Percentiles rank a stretch among this genome's conserved stretches.
Conservation (phyloP, 2,329 filamentous ascomycete genomes). For the Fusarium haematococcum region DNA sequence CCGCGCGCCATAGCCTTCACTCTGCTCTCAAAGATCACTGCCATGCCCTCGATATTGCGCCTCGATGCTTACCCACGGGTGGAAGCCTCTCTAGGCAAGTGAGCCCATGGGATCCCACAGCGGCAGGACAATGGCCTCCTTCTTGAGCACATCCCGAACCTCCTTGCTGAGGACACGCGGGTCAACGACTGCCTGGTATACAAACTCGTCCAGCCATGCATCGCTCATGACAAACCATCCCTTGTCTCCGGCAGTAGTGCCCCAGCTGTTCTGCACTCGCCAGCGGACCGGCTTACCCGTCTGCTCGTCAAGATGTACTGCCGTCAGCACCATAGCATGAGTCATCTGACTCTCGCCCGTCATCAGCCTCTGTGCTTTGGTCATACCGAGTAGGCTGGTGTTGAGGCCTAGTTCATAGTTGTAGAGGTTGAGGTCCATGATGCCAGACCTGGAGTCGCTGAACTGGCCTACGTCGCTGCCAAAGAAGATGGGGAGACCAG, state of each 20-base stretch:
- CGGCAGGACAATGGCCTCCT: conserved; percentile 77
- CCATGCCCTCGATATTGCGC: neutral
- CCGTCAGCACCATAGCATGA: conserved; percentile 92
- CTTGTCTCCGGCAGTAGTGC: conserved; percentile 74
- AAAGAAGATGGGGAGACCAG: conserved; percentile 87
- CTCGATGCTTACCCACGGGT: neutral
- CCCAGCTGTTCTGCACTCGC: conserved; percentile 92
- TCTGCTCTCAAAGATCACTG: neutral
- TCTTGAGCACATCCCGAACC: conserved; percentile 76
- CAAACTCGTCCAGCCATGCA: conserved; percentile 82
- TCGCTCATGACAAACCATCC: conserved; percentile 95
- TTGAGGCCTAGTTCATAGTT: conserved; percentile 90
- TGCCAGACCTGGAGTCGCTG: conserved; percentile 73
- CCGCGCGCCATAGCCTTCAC: neutral
- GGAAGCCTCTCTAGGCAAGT: conserved; percentile 63
- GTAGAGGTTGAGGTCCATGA: conserved; percentile 83
- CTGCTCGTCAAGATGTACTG: conserved; percentile 78
- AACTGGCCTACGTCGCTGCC: conserved; percentile 90
- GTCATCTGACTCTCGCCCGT: conserved; percentile 87
- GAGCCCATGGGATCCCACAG: conserved; percentile 87
- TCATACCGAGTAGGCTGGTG: conserved; percentile 77
- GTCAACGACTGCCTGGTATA: conserved; percentile 88
- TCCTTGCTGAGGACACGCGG: conserved; percentile 73
- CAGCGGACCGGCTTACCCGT: conserved; percentile 76
- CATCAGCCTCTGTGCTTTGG: conserved; percentile 79